Evolutionary conservation across 2,329 filamentous ascomycete species (phyloP).

Genomic region (Trichoderma sp.): DNA sequence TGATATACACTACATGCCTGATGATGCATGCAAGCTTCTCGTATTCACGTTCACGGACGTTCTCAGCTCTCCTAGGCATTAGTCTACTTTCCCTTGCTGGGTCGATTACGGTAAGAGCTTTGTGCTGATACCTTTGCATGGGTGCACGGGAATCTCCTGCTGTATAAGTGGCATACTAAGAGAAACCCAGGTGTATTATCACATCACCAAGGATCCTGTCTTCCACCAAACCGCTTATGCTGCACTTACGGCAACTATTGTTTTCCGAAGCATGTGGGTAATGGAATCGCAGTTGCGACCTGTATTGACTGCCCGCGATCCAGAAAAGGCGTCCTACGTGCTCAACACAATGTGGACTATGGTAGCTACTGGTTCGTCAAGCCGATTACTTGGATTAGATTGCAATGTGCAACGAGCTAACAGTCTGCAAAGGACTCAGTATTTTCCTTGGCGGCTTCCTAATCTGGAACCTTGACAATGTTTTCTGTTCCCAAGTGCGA

Average conservation of each 20-base stretch:
- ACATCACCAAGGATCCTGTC: slow-evolving; percentile 75
- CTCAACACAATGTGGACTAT: slow-evolving; percentile 73
- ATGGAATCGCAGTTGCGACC: slow-evolving; percentile 60
- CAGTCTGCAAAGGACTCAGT: slow-evolving; percentile 41
- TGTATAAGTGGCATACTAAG: neutral
- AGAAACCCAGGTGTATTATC: slow-evolving; percentile 57
- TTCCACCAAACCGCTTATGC: slow-evolving; percentile 85
- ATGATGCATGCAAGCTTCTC: slow-evolving; percentile 70
- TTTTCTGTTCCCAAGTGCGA: slow-evolving; percentile 68
- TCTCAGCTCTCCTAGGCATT: slow-evolving; percentile 57
- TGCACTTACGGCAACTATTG: slow-evolving; percentile 67
- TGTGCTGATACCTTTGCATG: neutral
- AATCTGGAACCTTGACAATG: slow-evolving; percentile 79
- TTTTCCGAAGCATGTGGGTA: slow-evolving; percentile 73
- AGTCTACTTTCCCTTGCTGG: slow-evolving; percentile 57
- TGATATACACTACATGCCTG: slow-evolving; percentile 61
- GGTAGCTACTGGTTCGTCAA: slow-evolving; percentile 54
- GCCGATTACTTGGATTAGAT: neutral
- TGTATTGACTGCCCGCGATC: slow-evolving; percentile 47
- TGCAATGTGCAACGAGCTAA: neutral
- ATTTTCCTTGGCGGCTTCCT: slow-evolving; percentile 74
- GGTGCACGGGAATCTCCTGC: neutral
- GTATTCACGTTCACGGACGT: slow-evolving; percentile 57
- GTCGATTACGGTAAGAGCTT: slow-evolving; percentile 68
- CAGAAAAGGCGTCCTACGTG: slow-evolving; percentile 48